phyloP scores from a whole-genome alignment of 306 rosid species.

The Begonia fuchsioides region DNA sequence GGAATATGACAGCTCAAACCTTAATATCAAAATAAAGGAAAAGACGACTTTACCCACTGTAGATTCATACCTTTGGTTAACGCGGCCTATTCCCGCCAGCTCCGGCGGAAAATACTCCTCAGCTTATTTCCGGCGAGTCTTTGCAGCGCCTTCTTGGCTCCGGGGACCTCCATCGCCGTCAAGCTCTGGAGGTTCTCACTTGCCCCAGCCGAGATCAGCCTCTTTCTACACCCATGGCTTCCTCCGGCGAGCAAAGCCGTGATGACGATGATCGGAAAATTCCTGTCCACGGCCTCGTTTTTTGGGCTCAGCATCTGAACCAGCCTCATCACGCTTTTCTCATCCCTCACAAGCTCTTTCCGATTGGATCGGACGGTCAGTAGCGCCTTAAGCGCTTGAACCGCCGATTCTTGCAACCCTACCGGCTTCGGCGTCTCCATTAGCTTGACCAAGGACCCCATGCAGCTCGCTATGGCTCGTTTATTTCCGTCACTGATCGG shows the following conservation, averaged over 20 bases:
- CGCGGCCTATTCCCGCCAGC: constrained; percentile 33
- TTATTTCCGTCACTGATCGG: constrained; percentile 38
- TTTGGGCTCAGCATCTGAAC: constrained; percentile 31
- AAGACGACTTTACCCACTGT: constrained; percentile 7
- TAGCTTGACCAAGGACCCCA: constrained; percentile 38
- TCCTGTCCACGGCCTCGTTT: constrained; percentile 19
- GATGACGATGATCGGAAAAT: constrained; percentile 21
- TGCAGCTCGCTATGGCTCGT: constrained; percentile 34
- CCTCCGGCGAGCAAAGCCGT: constrained; percentile 26
- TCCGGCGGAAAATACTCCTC: constrained; percentile 27
- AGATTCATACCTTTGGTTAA: constrained; percentile 12
- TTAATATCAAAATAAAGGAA: no score
- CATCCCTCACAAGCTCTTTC: constrained; percentile 36
- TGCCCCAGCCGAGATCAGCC: constrained; percentile 28
- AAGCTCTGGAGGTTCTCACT: constrained; percentile 26
- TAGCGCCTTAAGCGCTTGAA: constrained; percentile 22
- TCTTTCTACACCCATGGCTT: constrained; percentile 32
- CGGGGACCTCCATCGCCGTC: constrained; percentile 29
- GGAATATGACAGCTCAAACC: no score
- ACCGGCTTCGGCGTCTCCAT: constrained; percentile 45
- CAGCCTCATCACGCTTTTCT: constrained; percentile 41
- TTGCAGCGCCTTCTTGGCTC: constrained; percentile 37
- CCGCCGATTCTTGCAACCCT: constrained; percentile 35
- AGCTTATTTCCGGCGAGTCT: constrained; percentile 36
- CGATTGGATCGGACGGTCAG: constrained; percentile 38